Conservation (phyloP, 2,329 filamentous ascomycete genomes). For the Penicillium aurantiogriseum region DNA sequence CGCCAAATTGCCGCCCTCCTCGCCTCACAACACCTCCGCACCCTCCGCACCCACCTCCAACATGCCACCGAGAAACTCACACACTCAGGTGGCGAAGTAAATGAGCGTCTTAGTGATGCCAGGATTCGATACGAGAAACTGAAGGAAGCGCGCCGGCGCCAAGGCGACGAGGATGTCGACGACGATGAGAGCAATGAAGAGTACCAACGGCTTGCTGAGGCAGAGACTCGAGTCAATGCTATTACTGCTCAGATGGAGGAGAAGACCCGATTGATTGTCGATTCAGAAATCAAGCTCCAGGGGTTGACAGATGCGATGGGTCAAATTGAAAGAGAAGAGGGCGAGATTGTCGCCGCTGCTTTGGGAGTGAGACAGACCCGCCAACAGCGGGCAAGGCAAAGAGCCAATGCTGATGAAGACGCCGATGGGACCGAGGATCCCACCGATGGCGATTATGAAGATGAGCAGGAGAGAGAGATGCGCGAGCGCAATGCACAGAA, state of each 20-base stretch:
- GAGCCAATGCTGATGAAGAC: slow-evolving; percentile 27
- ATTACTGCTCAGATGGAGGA: slow-evolving; percentile 58
- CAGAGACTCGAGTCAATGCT: slow-evolving; percentile 48
- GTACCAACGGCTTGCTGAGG: slow-evolving; percentile 41
- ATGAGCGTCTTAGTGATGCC: slow-evolving; percentile 52
- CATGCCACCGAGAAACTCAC: slow-evolving; percentile 50
- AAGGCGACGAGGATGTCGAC: slow-evolving; percentile 24
- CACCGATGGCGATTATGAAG: slow-evolving; percentile 45
- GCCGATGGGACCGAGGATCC: slow-evolving; percentile 38
- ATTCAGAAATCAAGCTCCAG: slow-evolving; percentile 51
- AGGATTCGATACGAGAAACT: slow-evolving; percentile 37
- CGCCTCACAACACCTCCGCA: slow-evolving; percentile 40
- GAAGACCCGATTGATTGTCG: slow-evolving; percentile 57
- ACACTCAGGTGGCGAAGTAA: slow-evolving; percentile 52
- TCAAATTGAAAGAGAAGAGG: slow-evolving; percentile 43
- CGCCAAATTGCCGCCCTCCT: slow-evolving; percentile 48
- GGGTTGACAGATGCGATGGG: slow-evolving; percentile 46
- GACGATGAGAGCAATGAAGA: slow-evolving; percentile 27
- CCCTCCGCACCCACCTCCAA: slow-evolving; percentile 51
- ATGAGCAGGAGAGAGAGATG: slow-evolving; percentile 39
- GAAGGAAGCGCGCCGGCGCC: slow-evolving; percentile 31
- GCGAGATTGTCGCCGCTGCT: slow-evolving; percentile 31
- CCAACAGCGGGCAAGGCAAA: slow-evolving; percentile 15
- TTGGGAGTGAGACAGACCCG: slow-evolving; percentile 33
- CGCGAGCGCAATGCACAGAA: slow-evolving; percentile 22